Conservation (phyloP, 108 stramenopile genomes). For the Skeletonema tropicum region DNA sequence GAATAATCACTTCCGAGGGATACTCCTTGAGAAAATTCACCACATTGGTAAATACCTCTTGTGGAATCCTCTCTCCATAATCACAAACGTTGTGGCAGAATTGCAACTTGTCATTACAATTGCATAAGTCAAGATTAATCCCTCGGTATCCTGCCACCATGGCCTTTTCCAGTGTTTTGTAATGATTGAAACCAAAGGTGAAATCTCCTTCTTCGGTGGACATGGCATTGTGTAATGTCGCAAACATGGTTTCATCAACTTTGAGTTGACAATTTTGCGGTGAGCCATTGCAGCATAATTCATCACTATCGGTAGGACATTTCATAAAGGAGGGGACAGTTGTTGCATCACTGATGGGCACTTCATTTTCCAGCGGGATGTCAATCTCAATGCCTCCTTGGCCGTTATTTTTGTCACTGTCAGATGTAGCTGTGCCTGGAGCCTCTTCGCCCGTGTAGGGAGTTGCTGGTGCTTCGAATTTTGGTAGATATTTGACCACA, state of each 20-base stretch:
- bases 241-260: conserved; percentile 49
- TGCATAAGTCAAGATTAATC: conserved; percentile 40
- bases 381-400: conserved; percentile 14
- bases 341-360: background rate
- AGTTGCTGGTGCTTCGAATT: conserved; percentile 29
- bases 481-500: conserved; percentile 29
- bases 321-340: conserved; percentile 45
- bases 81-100: conserved; percentile 50
- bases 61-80: conserved; percentile 33
- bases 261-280: conserved; percentile 31
- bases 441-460: conserved; percentile 41
- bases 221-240: conserved; percentile 48
- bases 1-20: conserved; percentile 47
- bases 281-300: conserved; percentile 44
- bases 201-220: conserved; percentile 35
- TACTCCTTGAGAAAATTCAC: conserved; percentile 36
- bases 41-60: conserved; percentile 34
- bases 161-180: conserved; percentile 35
- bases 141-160: conserved; percentile 43
- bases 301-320: conserved; percentile 16
- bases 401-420: background rate
- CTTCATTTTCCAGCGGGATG: background rate
- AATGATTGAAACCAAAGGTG: conserved; percentile 41
- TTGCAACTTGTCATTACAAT: conserved; percentile 31
- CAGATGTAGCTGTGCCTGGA: background rate